Conservation (phyloP, 306 rosid species). For the Citrullus colocynthis region DNA sequence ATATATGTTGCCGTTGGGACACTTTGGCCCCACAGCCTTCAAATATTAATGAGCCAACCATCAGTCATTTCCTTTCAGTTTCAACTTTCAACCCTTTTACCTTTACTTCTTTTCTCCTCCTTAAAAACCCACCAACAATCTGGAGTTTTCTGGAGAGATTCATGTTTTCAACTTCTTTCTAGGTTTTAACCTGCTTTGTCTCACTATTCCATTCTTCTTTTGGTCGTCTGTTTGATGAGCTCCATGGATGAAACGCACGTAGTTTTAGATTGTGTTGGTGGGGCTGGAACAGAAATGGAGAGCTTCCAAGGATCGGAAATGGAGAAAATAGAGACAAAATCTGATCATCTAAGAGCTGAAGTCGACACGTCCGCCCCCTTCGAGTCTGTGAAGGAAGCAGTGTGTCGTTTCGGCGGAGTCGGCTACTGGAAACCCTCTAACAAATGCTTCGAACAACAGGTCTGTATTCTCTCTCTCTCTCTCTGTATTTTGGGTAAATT, state of each 20-base stretch:
- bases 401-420: constrained; percentile 51
- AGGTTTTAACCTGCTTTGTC: neutral
- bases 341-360: constrained; percentile 29
- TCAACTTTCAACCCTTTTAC: neutral
- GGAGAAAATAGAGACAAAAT: neutral
- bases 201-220: neutral
- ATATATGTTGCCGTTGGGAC: too few species aligned
- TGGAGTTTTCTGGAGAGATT: neutral
- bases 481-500: neutral
- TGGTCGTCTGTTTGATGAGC: neutral
- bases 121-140: neutral
- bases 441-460: constrained; percentile 24
- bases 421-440: constrained; percentile 70
- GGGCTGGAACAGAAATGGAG: neutral
- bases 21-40: too few species aligned
- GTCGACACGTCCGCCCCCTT: constrained; percentile 75
- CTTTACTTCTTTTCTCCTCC: neutral
- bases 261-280: neutral
- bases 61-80: neutral
- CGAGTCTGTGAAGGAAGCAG: constrained; percentile 77
- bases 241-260: neutral
- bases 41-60: neutral
- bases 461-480: constrained; percentile 3
- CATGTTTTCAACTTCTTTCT: neutral
- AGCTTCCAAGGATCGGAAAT: neutral